Conservation (phyloP, 1,284 basidiomycete species). For the Trichosporon ovoides region DNA sequence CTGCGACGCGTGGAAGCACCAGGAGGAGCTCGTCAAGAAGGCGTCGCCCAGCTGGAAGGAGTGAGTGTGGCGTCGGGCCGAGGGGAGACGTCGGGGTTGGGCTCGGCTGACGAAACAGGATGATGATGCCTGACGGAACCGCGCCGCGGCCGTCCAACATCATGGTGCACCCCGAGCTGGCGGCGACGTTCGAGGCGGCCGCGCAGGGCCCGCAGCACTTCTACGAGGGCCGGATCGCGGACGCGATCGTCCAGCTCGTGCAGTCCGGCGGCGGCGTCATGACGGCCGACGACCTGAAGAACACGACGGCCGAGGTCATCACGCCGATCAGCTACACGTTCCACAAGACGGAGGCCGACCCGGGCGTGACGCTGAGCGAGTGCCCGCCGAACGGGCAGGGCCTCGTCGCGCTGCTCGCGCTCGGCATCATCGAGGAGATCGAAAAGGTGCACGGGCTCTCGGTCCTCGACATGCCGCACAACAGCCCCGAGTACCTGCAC, state of each 20-base stretch:
- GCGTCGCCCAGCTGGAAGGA: conserved; percentile 73
- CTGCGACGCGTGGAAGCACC: conserved; percentile 61
- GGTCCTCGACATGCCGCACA: conserved; percentile 75
- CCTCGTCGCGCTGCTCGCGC: conserved; percentile 81
- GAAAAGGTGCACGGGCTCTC: conserved; percentile 67
- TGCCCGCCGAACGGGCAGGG: conserved; percentile 94
- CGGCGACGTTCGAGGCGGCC: conserved; percentile 70
- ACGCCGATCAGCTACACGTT: conserved; percentile 82
- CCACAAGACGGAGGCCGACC: conserved; percentile 49
- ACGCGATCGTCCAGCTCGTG: conserved; percentile 71
- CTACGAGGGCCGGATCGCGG: conserved; percentile 78
- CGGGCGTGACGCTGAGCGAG: conserved; percentile 57
- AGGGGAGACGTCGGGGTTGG: background rate
- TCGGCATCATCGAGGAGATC: conserved; percentile 84
- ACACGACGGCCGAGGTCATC: conserved; percentile 68
- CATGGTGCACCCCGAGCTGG: conserved; percentile 71
- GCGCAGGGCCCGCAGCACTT: conserved; percentile 82
- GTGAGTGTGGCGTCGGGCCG: too few relatives aligned
- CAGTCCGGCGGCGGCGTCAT: conserved; percentile 75
- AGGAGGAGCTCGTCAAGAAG: conserved; percentile 68
- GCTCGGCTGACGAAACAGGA: conserved; percentile 24
- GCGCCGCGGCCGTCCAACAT: conserved; percentile 63
- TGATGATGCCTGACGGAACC: conserved; percentile 44
- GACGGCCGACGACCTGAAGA: conserved; percentile 78
- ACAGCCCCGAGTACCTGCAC: conserved; percentile 82